Evolutionary conservation across 257 asterid species (phyloP).

Genomic region (Plectranthus barbatus): DNA sequence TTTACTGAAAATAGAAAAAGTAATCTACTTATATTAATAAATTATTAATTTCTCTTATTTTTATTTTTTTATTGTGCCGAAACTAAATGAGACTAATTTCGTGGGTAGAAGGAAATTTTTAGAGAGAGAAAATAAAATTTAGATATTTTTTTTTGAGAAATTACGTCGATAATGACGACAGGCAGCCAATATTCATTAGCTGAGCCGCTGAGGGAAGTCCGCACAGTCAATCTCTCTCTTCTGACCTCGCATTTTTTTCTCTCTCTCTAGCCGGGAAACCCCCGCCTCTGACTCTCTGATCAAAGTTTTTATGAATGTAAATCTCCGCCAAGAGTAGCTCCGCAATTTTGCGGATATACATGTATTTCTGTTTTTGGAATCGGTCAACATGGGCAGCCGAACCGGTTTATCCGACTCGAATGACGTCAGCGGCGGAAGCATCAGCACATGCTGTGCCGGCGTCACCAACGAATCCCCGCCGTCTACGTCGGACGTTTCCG

Average conservation of each 20-base stretch:
- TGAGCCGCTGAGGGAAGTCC: background rate
- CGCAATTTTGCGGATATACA: background rate
- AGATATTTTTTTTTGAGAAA: background rate
- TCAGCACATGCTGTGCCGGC: slow-evolving; percentile 57
- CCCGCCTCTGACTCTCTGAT: background rate
- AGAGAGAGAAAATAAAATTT: too few species aligned
- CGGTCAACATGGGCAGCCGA: slow-evolving; percentile 32
- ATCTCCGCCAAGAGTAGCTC: slow-evolving; percentile 5
- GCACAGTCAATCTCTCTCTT: slow-evolving; percentile 16
- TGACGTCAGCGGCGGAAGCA: slow-evolving; percentile 58
- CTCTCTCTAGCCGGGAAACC: slow-evolving; percentile 3
- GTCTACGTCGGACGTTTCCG: slow-evolving; percentile 28
- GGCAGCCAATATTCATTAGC: background rate
- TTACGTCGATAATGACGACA: background rate
- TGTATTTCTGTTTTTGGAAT: background rate
- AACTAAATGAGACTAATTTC: too few species aligned
- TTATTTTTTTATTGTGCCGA: too few species aligned
- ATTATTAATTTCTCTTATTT: too few species aligned
- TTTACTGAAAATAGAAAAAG: too few species aligned
- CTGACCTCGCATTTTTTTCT: slow-evolving; percentile 16
- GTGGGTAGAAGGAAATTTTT: too few species aligned
- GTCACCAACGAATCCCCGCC: slow-evolving; percentile 26
- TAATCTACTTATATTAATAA: too few species aligned
- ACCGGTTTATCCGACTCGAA: slow-evolving; percentile 60
- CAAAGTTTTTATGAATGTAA: background rate